These are phyloP conservation scores for Penicillium sp. DNA, from an alignment of 2,329 filamentous ascomycete species.

Conservation along the genomic window DNA sequence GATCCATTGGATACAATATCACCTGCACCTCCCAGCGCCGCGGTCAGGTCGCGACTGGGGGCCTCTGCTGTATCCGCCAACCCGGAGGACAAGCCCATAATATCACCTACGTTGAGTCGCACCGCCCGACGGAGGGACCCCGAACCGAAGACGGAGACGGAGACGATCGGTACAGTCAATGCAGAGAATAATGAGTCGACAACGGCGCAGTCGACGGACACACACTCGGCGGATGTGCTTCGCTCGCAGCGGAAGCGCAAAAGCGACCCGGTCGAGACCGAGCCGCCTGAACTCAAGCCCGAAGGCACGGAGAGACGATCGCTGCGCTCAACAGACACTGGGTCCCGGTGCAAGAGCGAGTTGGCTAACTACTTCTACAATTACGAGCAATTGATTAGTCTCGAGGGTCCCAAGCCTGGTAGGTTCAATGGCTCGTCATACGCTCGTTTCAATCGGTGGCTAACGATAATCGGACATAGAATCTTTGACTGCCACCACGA, in stretches of 20 bases:
- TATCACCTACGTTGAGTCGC: slow-evolving; percentile 18
- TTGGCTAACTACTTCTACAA: slow-evolving; percentile 86
- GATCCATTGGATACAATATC: slow-evolving; percentile 29
- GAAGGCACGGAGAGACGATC: slow-evolving; percentile 61
- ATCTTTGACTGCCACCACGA: slow-evolving; percentile 67
- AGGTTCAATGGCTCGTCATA: slow-evolving; percentile 22
- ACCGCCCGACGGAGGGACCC: slow-evolving; percentile 14
- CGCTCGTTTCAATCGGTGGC: neutral
- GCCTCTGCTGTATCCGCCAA: slow-evolving; percentile 6
- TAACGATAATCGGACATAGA: slow-evolving; percentile 51
- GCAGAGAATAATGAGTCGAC: neutral
- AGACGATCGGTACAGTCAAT: neutral
- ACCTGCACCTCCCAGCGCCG: slow-evolving; percentile 6
- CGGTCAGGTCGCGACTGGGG: slow-evolving; percentile 9
- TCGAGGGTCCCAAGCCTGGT: slow-evolving; percentile 76
- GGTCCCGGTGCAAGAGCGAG: slow-evolving; percentile 83
- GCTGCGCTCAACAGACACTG: slow-evolving; percentile 78
- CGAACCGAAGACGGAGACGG: slow-evolving; percentile 2
- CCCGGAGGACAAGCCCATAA: slow-evolving; percentile 8
- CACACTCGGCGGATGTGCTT: slow-evolving; percentile 1
- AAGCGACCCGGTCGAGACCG: slow-evolving; percentile 4
- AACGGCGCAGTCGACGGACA: neutral
- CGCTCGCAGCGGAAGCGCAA: slow-evolving; percentile 8
- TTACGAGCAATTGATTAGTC: slow-evolving; percentile 90
- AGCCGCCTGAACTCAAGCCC: slow-evolving; percentile 8